These are phyloP conservation scores for Penicillium subrubescens DNA, from an alignment of 495 filamentous ascomycete genomes.

Conservation along the genomic window DNA sequence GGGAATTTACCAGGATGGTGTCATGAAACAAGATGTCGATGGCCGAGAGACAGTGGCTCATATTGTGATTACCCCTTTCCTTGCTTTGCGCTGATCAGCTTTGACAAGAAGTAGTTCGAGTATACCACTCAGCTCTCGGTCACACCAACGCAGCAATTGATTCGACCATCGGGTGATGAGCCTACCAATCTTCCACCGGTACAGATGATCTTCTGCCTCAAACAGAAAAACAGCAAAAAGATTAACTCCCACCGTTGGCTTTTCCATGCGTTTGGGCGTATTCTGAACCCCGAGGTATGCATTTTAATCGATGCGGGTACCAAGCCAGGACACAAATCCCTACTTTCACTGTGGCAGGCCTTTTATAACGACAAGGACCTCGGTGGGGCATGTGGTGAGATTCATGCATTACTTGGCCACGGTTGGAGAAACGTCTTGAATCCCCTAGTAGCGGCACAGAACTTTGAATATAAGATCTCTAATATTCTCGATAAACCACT, in stretches of 20 bases:
- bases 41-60: conserved; percentile 94
- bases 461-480: conserved; percentile 98
- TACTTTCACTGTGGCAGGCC: conserved; percentile 90
- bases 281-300: conserved; percentile 93
- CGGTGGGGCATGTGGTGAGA: conserved; percentile 96
- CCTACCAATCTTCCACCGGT: conserved; percentile 45
- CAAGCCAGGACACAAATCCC: conserved; percentile 85
- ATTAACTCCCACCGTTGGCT: conserved; percentile 99
- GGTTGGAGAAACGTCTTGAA: conserved; percentile 89
- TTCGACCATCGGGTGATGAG: conserved; percentile 19
- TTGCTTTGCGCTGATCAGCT: no score
- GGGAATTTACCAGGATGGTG: conserved; percentile 93
- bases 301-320: conserved; percentile 96
- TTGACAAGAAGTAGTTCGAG: conserved; percentile 14
- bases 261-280: conserved; percentile 94
- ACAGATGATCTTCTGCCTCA: conserved; percentile 61
- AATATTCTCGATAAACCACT: conserved; percentile 98
- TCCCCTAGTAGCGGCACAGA: conserved; percentile 91
- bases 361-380: conserved; percentile 99
- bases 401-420: conserved; percentile 92
- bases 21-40: conserved; percentile 97
- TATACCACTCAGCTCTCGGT: conserved; percentile 24
- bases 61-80: conserved; percentile 55
- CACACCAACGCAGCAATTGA: conserved; percentile 16
- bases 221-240: conserved; percentile 59